These are phyloP conservation scores for Entomortierella beljakovae DNA, from an alignment of 192 early-diverging fungal genomes.

Conservation along the genomic window DNA sequence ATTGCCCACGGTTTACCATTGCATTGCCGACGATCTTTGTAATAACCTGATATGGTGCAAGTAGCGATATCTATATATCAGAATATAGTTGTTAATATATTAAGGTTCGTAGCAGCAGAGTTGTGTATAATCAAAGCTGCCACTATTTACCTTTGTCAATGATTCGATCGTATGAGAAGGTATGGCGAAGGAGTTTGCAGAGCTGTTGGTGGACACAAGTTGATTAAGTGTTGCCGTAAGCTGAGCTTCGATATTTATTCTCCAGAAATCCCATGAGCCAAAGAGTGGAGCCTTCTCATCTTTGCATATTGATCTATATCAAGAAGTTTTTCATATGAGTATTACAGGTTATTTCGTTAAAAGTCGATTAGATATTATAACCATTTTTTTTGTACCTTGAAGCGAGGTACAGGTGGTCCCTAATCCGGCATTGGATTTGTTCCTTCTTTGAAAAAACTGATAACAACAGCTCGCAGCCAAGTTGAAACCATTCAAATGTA, in stretches of 20 bases:
- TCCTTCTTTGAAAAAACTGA: conserved; percentile 38
- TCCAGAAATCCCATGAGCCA: conserved; percentile 45
- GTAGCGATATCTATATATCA: conserved; percentile 28
- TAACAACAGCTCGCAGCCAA: conserved; percentile 31
- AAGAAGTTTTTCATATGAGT: background rate
- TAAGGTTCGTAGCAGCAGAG: too few species aligned
- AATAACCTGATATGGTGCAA: conserved; percentile 37
- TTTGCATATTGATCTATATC: conserved; percentile 15
- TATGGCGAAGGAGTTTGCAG: background rate
- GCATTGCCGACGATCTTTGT: conserved; percentile 19
- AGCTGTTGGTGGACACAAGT: conserved; percentile 16
- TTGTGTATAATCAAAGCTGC: too few species aligned
- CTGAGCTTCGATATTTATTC: conserved; percentile 17
- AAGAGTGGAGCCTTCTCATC: conserved; percentile 28
- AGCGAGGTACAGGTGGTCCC: conserved; percentile 22
- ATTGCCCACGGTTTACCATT: conserved; percentile 32
- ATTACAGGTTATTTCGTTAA: too few species aligned
- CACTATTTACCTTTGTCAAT: conserved; percentile 26
- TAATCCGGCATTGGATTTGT: conserved; percentile 2
- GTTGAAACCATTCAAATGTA: conserved; percentile 17
- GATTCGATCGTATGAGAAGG: conserved; percentile 23
- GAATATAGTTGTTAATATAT: too few species aligned
- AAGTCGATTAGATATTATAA: background rate
- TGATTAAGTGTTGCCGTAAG: conserved; percentile 34
- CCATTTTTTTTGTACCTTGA: conserved; percentile 23